Conservation (phyloP, 768 basidiomycete species). For the Suillus hirtellus region DNA sequence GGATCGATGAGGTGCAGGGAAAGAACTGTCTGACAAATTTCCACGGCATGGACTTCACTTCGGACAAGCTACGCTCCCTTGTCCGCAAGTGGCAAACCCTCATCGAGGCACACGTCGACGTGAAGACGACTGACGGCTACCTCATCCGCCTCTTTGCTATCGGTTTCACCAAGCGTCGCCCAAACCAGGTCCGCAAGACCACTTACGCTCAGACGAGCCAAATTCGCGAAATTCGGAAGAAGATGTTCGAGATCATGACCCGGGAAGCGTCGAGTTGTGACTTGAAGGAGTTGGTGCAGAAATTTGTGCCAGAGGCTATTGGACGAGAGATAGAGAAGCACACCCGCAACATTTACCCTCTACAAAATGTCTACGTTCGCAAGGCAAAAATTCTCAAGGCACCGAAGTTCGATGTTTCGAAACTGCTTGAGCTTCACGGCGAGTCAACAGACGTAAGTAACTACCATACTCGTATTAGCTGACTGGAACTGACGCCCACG, state of each 20-base stretch:
- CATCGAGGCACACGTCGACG: constrained; percentile 98
- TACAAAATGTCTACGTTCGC: constrained; percentile 98
- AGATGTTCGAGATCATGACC: constrained; percentile 99
- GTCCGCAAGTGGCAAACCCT: constrained; percentile 99
- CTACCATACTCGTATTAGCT: constrained; percentile 7
- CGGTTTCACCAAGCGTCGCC: constrained; percentile 97
- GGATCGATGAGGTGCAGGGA: constrained; percentile 94
- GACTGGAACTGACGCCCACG: constrained; percentile 14
- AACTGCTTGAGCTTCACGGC: constrained; percentile 95
- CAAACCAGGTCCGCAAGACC: constrained; percentile 96
- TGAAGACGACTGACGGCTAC: constrained; percentile 99
- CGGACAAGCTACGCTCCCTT: constrained; percentile 98
- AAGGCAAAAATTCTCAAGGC: constrained; percentile 99
- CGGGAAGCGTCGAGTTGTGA: constrained; percentile 94
- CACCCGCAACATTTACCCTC: constrained; percentile 91
- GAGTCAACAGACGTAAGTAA: constrained; percentile 87
- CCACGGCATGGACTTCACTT: constrained; percentile 99
- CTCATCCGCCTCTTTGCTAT: constrained; percentile 98
- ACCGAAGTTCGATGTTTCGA: constrained; percentile 94
- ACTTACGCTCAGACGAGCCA: constrained; percentile 96
- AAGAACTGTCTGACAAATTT: constrained; percentile 99
- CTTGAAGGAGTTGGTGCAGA: constrained; percentile 97
- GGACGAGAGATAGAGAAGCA: constrained; percentile 99
- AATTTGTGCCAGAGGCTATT: constrained; percentile 98
- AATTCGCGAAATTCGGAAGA: constrained; percentile 95